These are phyloP conservation scores for Sclerotinia sclerotiorum DNA, from an alignment of 2,329 filamentous ascomycete species.

Conservation along the genomic window DNA sequence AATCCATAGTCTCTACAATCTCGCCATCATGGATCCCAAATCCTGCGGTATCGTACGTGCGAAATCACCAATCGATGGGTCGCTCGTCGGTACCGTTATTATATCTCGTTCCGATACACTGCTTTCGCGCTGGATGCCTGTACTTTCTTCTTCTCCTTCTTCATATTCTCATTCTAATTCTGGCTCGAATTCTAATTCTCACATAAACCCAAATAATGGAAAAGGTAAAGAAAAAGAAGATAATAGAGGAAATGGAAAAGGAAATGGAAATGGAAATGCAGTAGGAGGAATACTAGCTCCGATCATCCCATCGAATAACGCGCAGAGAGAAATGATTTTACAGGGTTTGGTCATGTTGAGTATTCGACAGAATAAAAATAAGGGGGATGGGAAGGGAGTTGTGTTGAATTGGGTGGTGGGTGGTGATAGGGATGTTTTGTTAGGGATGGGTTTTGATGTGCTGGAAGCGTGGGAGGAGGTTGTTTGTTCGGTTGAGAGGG, in stretches of 20 bases:
- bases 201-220: neutral
- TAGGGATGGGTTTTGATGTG: conserved; percentile 77
- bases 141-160: conserved; percentile 50
- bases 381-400: conserved; percentile 57
- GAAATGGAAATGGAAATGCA: conserved; percentile 41
- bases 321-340: conserved; percentile 62
- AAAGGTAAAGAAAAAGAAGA: conserved; percentile 4
- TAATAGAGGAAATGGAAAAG: neutral
- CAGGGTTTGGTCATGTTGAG: conserved; percentile 65
- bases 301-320: conserved; percentile 59
- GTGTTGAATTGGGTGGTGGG: conserved; percentile 49
- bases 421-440: conserved; percentile 58
- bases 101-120: conserved; percentile 60
- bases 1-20: conserved; percentile 64
- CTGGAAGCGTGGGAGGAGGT: conserved; percentile 82
- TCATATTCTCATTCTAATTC: neutral
- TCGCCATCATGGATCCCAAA: conserved; percentile 59
- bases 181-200: neutral
- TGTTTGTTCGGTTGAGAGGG: conserved; percentile 59
- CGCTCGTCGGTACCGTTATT: conserved; percentile 63
- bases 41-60: conserved; percentile 66
- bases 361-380: conserved; percentile 64
- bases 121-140: conserved; percentile 61
- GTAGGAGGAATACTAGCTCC: conserved; percentile 65
- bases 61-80: conserved; percentile 60